Percentiles rank a stretch among this genome's conserved stretches.
phyloP scores from a whole-genome alignment of 1,284 basidiomycete genomes.

The Irpex sp. region DNA sequence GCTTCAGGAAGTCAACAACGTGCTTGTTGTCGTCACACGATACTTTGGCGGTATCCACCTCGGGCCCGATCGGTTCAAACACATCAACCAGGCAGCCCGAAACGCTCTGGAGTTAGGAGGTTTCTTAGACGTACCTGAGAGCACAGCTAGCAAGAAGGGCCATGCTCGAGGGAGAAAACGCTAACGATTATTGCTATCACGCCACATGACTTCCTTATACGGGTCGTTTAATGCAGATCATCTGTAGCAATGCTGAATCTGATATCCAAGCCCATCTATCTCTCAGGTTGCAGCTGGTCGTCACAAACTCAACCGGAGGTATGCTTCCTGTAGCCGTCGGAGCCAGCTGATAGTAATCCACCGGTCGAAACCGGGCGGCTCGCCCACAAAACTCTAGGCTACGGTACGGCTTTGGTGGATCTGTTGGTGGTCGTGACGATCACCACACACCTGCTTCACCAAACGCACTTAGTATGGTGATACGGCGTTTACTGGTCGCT shows the following conservation, averaged over 20 bases:
- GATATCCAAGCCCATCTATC: not conserved
- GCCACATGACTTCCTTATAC: not conserved
- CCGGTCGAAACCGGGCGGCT: not conserved
- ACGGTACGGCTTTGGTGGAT: not conserved
- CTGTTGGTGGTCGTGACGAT: not conserved
- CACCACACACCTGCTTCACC: not conserved
- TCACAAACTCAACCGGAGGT: not conserved
- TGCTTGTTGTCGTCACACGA: constrained; percentile 81
- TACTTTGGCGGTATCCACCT: constrained; percentile 81
- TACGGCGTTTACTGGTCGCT: not conserved
- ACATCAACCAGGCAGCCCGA: constrained; percentile 87
- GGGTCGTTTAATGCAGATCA: not conserved
- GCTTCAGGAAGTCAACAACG: constrained; percentile 68
- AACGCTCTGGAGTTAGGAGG: constrained; percentile 84
- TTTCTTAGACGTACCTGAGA: constrained; percentile 50
- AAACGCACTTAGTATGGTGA: not conserved
- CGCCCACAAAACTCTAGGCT: not conserved
- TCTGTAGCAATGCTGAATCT: not conserved
- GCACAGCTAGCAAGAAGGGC: constrained; percentile 13
- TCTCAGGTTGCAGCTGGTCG: not conserved
- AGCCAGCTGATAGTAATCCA: too few species aligned
- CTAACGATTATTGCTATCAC: constrained; percentile 1
- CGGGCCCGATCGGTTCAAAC: constrained; percentile 88
- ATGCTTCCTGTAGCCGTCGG: too few species aligned
- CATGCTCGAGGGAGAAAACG: constrained; percentile 14